Evolutionary conservation across 2,329 filamentous ascomycete species (phyloP).

Genomic region (Phialophora verrucosa): DNA sequence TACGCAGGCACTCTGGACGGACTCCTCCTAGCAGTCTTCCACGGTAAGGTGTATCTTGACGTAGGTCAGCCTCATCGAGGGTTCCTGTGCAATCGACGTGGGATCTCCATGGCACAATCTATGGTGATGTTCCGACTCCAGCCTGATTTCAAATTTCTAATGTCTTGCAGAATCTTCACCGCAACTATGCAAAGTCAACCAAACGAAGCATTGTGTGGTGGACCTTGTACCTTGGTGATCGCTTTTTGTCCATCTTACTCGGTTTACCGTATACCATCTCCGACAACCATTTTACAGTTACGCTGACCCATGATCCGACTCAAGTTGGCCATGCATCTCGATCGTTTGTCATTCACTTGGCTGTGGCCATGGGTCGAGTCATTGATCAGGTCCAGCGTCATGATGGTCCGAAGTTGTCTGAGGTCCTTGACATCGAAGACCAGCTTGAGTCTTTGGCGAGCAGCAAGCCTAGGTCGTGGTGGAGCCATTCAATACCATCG

Average conservation of each 20-base stretch:
- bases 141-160: slow-evolving; percentile 1
- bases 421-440: slow-evolving; percentile 23
- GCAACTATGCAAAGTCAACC: slow-evolving; percentile 10
- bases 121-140: slow-evolving; percentile 15
- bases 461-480: slow-evolving; percentile 9
- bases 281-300: slow-evolving; percentile 19
- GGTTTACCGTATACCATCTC: slow-evolving; percentile 22
- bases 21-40: slow-evolving; percentile 18
- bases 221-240: slow-evolving; percentile 23
- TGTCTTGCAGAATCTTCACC: slow-evolving; percentile 21
- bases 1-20: slow-evolving; percentile 11
- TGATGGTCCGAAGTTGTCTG: slow-evolving; percentile 14
- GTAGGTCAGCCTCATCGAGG: slow-evolving; percentile 23
- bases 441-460: slow-evolving; percentile 18
- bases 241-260: slow-evolving; percentile 21
- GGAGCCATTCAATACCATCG: slow-evolving; percentile 10
- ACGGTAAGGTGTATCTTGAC: slow-evolving; percentile 22
- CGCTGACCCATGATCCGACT: slow-evolving; percentile 1
- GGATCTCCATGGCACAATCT: slow-evolving; percentile 13
- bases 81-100: slow-evolving; percentile 24
- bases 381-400: slow-evolving; percentile 22
- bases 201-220: slow-evolving; percentile 21
- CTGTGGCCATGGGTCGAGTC: slow-evolving; percentile 14
- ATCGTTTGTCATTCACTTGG: slow-evolving; percentile 21
- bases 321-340: slow-evolving; percentile 15